Evolutionary conservation across 108 stramenopile species (phyloP).

Genomic region (Cylindrotheca fusiformis): DNA sequence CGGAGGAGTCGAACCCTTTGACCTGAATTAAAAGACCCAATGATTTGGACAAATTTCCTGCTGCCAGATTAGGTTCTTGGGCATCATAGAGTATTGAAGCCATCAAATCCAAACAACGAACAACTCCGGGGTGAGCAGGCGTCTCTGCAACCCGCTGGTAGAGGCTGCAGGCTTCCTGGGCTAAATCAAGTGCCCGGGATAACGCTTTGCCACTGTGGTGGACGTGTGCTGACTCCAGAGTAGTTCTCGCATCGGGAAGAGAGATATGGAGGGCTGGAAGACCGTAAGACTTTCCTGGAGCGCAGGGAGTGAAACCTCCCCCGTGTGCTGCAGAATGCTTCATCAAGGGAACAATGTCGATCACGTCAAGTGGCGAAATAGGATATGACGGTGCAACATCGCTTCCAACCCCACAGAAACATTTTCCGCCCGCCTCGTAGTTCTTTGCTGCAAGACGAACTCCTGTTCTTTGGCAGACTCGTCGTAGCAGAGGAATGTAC

Average conservation of each 20-base stretch:
- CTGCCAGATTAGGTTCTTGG: constrained; percentile 62
- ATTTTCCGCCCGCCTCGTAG: constrained; percentile 73
- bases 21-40: constrained; percentile 78
- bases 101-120: constrained; percentile 64
- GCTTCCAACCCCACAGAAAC: constrained; percentile 52
- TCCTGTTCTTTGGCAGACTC: constrained; percentile 89
- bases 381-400: constrained; percentile 60
- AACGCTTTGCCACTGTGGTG: constrained; percentile 49
- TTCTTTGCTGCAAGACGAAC: constrained; percentile 71
- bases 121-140: constrained; percentile 69
- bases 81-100: constrained; percentile 74
- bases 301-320: constrained; percentile 69
- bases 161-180: constrained; percentile 73
- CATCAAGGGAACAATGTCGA: constrained; percentile 87
- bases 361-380: constrained; percentile 76
- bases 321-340: constrained; percentile 81
- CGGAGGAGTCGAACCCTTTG: constrained; percentile 75
- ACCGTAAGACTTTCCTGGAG: constrained; percentile 35
- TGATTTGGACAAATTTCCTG: constrained; percentile 62
- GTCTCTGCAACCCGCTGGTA: constrained; percentile 80
- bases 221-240: constrained; percentile 69
- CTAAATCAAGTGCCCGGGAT: constrained; percentile 65
- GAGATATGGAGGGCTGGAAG: constrained; percentile 70
- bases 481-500: constrained; percentile 71
- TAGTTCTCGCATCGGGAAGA: constrained; percentile 74